A percentile compares a stretch with the other conserved stretches of the same genome.
These are phyloP conservation scores for Penicillium sp. DNA, from an alignment of 2,329 filamentous ascomycete species.

Conservation along the genomic window DNA sequence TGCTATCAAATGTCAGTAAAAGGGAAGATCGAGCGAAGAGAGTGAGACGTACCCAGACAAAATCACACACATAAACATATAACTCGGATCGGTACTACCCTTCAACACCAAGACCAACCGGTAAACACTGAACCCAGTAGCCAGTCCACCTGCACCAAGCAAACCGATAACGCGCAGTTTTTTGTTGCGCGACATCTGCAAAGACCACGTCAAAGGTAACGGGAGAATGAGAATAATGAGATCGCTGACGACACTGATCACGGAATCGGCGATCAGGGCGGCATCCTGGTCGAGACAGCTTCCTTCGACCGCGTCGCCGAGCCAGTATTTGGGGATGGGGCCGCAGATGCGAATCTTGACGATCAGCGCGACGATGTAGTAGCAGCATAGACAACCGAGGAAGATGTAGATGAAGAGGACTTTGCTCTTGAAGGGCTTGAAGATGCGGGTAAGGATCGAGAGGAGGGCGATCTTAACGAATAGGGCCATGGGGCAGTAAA, in stretches of 20 bases:
- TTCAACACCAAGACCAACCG: conserved; percentile 37
- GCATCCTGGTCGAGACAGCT: conserved; percentile 38
- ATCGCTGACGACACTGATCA: conserved; percentile 40
- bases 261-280: conserved; percentile 39
- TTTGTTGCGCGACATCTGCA: conserved; percentile 37
- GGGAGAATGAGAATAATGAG: conserved; percentile 37
- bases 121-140: conserved; percentile 39
- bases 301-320: conserved; percentile 18
- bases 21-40: neutral
- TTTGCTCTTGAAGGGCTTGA: conserved; percentile 34
- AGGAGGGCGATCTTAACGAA: conserved; percentile 39
- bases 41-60: conserved; percentile 35
- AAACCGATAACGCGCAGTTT: conserved; percentile 40
- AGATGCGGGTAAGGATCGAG: conserved; percentile 39
- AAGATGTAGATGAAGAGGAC: conserved; percentile 37
- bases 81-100: conserved; percentile 33
- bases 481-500: conserved; percentile 43
- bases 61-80: conserved; percentile 37
- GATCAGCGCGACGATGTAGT: conserved; percentile 37
- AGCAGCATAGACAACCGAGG: conserved; percentile 32
- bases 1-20: conserved; percentile 22
- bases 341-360: conserved; percentile 40
- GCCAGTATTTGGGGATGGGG: conserved; percentile 39
- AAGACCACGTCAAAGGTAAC: conserved; percentile 38
- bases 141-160: conserved; percentile 39